phyloP scores from a whole-genome alignment of 257 asterid genomes.

The Mitragyna speciosa region DNA sequence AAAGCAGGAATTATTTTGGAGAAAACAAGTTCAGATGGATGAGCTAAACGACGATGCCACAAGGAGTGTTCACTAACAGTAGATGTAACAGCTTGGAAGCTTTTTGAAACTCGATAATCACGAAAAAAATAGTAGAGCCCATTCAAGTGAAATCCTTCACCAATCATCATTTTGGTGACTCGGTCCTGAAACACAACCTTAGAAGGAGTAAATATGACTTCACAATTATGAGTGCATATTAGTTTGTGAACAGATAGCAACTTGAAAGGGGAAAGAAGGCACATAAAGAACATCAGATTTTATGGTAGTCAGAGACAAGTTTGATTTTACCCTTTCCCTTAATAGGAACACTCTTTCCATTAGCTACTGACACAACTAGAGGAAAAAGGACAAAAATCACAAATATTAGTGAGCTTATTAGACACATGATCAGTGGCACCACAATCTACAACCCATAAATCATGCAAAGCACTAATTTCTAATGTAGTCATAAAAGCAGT shows the following conservation, averaged over 20 bases:
- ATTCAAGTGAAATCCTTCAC: neutral
- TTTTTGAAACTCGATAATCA: neutral
- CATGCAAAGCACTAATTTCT: neutral
- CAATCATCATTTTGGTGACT: neutral
- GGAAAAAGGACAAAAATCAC: neutral
- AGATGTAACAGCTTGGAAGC: neutral
- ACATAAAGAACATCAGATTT: neutral
- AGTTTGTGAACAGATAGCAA: neutral
- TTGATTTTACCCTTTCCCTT: slow-evolving; percentile 5
- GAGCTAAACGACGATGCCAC: slow-evolving; percentile 1
- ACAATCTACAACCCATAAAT: slow-evolving; percentile 2
- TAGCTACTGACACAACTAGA: neutral
- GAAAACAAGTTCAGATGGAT: neutral
- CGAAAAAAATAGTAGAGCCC: neutral
- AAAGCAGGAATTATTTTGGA: neutral
- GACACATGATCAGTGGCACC: neutral
- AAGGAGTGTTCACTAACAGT: neutral
- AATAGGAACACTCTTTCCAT: neutral
- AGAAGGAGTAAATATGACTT: neutral
- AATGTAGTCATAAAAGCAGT: slow-evolving; percentile 1
- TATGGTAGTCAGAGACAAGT: neutral
- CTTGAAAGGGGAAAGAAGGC: neutral
- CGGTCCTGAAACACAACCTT: slow-evolving; percentile 2
- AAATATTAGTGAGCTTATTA: neutral
- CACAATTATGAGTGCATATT: neutral